phyloP scores from a whole-genome alignment of 805 yeast species.

The Ogataea chonburiensis region DNA sequence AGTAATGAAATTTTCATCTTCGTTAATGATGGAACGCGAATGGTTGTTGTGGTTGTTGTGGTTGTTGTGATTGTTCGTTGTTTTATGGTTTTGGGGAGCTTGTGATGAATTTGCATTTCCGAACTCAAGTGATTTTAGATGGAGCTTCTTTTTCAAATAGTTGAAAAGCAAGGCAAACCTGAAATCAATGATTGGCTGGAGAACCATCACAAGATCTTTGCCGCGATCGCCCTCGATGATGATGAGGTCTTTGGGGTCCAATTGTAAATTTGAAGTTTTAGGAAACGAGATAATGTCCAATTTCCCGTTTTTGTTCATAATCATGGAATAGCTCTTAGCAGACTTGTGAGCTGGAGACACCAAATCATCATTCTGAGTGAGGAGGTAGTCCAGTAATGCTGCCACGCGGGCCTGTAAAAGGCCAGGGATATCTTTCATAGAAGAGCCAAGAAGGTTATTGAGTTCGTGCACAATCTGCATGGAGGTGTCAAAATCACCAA shows the following conservation, averaged over 20 bases:
- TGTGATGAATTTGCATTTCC: constrained; percentile 30
- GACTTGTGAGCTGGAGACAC: constrained; percentile 32
- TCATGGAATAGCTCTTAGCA: constrained; percentile 37
- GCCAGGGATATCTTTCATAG: constrained; percentile 14
- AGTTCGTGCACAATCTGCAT: constrained; percentile 39
- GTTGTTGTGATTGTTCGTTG: constrained; percentile 17
- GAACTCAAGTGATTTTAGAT: constrained; percentile 49
- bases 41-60: constrained; percentile 21
- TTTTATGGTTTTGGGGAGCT: constrained; percentile 21
- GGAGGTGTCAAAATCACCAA: constrained; percentile 44
- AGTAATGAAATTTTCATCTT: constrained; percentile 60
- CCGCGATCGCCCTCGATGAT: constrained; percentile 86
- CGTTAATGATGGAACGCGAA: constrained; percentile 41
- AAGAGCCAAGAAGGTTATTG: constrained; percentile 27
- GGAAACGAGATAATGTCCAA: constrained; percentile 70
- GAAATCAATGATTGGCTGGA: constrained; percentile 61
- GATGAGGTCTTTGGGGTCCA: constrained; percentile 63
- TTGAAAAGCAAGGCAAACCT: constrained; percentile 70
- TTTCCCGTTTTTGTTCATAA: constrained; percentile 41
- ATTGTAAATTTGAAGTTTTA: constrained; percentile 55
- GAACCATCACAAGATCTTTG: constrained; percentile 70
- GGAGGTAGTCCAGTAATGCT: constrained; percentile 38
- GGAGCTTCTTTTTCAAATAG: constrained; percentile 71
- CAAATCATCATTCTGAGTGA: constrained; percentile 46
- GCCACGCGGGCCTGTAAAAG: constrained; percentile 26